Evolutionary conservation across 345 rosid genomes (phyloP), one percentile per base, ranked within the genome.

Genomic region (Xanthoceras sorbifolium): DNA sequence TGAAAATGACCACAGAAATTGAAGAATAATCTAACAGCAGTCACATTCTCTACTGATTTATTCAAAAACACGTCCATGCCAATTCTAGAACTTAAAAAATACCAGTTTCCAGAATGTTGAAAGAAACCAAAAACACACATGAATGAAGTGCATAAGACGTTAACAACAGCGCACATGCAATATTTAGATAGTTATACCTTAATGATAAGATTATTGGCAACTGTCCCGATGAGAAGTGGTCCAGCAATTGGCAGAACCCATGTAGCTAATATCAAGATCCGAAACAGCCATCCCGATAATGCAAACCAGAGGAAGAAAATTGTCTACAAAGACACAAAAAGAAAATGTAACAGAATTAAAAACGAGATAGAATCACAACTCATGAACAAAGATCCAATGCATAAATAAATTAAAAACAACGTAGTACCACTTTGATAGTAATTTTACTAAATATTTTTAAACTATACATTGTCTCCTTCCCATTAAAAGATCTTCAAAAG

Each of bases 231-330:
- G 74, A 95, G 97, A 86, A 93, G 90, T 77, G 99, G 99, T 28
- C 88, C 98, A 70, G 99, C 99, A 78, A 95, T 81, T 31, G 99
- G 99, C 78, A 95, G 87, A 73, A 93, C 73, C 94, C 94, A 95
- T 14, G 90, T 84, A 8, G 96, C 94, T 7, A 89, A 67, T 71
- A 95, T 84, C 69, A 95, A 82, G 75, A 86, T 69, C 40, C 94
- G 96, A 82, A 95, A 95, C 57, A 95, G 85, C 99, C 99, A 95
- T 73, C 99, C 99, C 70, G 99, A 93, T 72, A 93, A 85, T 2
- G 97, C 91, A 86, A 93, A 90, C 99, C 99, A 95, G 67, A 93
- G 87, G 82, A 95, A 90, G 86, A 95, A 91, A 48, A 93, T 79
- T 68, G 93, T 90, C 99, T 95, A 67, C 81, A 66, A 78, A 26